Evolutionary conservation across 2,329 filamentous ascomycete species (phyloP).

Genomic region (Lecanoromycetidae sp.): DNA sequence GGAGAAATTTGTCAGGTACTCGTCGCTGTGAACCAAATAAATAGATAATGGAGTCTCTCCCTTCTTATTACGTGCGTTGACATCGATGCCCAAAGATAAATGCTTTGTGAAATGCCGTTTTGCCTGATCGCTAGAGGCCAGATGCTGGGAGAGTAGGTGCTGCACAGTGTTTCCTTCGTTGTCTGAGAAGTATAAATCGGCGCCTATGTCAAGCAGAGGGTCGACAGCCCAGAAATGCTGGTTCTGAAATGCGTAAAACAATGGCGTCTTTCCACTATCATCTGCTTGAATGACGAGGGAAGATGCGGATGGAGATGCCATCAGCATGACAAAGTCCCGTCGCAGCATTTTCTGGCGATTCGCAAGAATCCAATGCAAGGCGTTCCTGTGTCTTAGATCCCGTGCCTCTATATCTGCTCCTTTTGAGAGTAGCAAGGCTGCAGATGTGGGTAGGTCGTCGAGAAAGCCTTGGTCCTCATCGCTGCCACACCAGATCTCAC

Average conservation of each 20-base stretch:
- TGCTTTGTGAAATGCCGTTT: neutral
- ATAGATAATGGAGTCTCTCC: neutral
- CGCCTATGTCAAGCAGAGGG: neutral
- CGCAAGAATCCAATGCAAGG: no score
- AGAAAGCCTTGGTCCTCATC: no score
- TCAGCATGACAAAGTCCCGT: neutral
- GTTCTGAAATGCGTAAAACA: neutral
- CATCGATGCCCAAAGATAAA: neutral
- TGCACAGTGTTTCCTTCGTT: neutral
- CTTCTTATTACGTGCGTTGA: neutral
- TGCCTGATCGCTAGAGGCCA: neutral
- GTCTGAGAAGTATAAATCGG: neutral
- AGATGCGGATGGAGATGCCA: neutral
- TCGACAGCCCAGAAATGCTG: neutral
- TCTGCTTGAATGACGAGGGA: neutral
- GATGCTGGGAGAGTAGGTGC: neutral
- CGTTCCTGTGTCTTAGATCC: no score
- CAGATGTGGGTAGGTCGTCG: no score
- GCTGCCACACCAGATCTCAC: no score
- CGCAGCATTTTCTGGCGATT: neutral
- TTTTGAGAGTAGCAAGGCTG: no score
- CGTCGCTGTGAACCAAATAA: neutral
- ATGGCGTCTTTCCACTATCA: neutral
- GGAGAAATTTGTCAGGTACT: neutral
- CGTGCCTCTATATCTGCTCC: no score